Conservation (phyloP, 345 rosid genomes). For the Brassica napus region Da-Ae NC_063450.1:40738001-40738500, state of each 20-base stretch:
- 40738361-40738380: no score
- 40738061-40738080: slow-evolving; percentile 36
- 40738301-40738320: no score
- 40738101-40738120: no score
- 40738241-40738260: no score
- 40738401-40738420: slow-evolving; percentile 1
- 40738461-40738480: no score
- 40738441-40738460: no score
- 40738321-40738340: neutral
- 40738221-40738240: no score
- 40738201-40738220: slow-evolving; percentile 60
- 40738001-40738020: slow-evolving; percentile 12
- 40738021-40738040: slow-evolving; percentile 27
- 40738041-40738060: slow-evolving; percentile 34
- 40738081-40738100: no score
- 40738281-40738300: neutral
- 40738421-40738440: neutral
- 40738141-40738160: slow-evolving; percentile 17
- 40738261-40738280: slow-evolving; percentile 43
- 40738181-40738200: slow-evolving; percentile 57
- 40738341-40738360: slow-evolving; percentile 21
- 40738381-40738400: neutral
- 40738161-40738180: slow-evolving; percentile 37
- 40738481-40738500: neutral
- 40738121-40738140: no score